These are phyloP conservation scores for Adenanthera pavonina DNA, from an alignment of 306 rosid species.

Conservation along the genomic window DNA sequence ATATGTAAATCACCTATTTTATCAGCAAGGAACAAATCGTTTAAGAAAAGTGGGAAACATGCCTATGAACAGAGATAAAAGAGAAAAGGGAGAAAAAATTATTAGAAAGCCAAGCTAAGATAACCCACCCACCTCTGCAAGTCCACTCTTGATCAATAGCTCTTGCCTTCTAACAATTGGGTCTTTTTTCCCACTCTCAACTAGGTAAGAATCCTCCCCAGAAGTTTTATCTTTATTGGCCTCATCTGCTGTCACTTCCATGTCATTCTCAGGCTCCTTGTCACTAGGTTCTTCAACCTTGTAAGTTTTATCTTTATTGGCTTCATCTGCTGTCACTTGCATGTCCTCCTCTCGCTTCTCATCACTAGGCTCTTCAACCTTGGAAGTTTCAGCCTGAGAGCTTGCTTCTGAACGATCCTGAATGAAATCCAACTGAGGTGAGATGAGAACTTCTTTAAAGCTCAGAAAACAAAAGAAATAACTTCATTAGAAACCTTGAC, in stretches of 20 bases:
- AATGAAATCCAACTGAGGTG: slow-evolving; percentile 26
- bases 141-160: slow-evolving; percentile 86
- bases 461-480: slow-evolving; percentile 8
- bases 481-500: slow-evolving; percentile 59
- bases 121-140: slow-evolving; percentile 91
- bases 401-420: slow-evolving; percentile 60
- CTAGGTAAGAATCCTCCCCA: slow-evolving; percentile 48
- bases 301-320: slow-evolving; percentile 40
- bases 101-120: slow-evolving; percentile 33
- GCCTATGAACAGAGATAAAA: slow-evolving; percentile 21
- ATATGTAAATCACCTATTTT: slow-evolving; percentile 8
- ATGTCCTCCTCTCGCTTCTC: slow-evolving; percentile 53
- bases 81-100: slow-evolving; percentile 3
- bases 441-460: slow-evolving; percentile 31
- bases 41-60: slow-evolving; percentile 24
- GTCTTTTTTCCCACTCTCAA: slow-evolving; percentile 91
- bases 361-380: slow-evolving; percentile 47
- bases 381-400: slow-evolving; percentile 44
- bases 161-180: slow-evolving; percentile 88
- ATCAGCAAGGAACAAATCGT: slow-evolving; percentile 4
- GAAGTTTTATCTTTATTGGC: slow-evolving; percentile 44
- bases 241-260: slow-evolving; percentile 43
- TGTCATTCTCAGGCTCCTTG: slow-evolving; percentile 54
- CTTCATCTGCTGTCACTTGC: slow-evolving; percentile 45
- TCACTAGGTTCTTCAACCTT: slow-evolving; percentile 47